Conservation (phyloP, 495 filamentous ascomycete genomes). For the Penicillium macrosclerotiorum region DNA sequence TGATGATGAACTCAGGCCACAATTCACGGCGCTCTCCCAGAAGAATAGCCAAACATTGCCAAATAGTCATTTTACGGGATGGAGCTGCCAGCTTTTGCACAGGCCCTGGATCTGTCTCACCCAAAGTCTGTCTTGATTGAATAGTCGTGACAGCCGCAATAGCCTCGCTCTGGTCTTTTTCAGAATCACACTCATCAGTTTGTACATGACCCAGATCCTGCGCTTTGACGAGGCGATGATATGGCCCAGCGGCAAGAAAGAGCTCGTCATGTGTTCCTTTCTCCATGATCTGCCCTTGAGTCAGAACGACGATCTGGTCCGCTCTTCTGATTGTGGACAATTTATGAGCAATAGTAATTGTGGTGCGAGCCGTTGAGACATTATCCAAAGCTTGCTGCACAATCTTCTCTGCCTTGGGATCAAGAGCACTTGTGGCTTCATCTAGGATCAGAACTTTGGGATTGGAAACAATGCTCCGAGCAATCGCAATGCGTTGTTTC, state of each 20-base stretch:
- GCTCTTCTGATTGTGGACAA: slow-evolving; percentile 81
- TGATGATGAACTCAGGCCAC: too few species aligned
- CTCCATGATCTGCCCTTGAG: slow-evolving; percentile 73
- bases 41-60: too few species aligned
- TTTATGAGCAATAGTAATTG: slow-evolving; percentile 47
- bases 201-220: slow-evolving; percentile 50
- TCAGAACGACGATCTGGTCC: slow-evolving; percentile 91
- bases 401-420: slow-evolving; percentile 44
- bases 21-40: too few species aligned
- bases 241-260: slow-evolving; percentile 46
- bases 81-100: too few species aligned
- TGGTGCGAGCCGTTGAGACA: slow-evolving; percentile 33
- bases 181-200: neutral
- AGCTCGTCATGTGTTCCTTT: slow-evolving; percentile 64
- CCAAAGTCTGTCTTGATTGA: neutral
- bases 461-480: slow-evolving; percentile 47
- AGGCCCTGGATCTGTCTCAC: too few species aligned
- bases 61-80: too few species aligned
- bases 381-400: slow-evolving; percentile 34
- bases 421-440: slow-evolving; percentile 59
- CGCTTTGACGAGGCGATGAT: slow-evolving; percentile 66
- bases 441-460: slow-evolving; percentile 51
- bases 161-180: neutral
- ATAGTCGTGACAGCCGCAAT: slow-evolving; percentile 8
- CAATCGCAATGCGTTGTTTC: slow-evolving; percentile 49